Evolutionary conservation across 371 early-diverging fungal genomes (phyloP).

Genomic region (Zychaea mexicana): DNA sequence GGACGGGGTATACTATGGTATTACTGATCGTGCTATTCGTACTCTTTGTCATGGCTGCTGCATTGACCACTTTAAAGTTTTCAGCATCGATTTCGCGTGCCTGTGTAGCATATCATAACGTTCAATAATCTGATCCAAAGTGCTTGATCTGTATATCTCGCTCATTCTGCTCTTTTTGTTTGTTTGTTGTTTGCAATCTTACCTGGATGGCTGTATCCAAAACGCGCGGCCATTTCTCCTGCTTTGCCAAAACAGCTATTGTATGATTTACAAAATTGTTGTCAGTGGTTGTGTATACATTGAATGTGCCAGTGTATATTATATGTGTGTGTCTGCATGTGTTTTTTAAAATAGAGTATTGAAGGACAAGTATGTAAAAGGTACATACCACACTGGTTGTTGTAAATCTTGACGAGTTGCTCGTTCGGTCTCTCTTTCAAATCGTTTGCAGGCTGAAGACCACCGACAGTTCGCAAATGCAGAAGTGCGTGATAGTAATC

Average conservation of each 20-base stretch:
- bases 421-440: conserved; percentile 23
- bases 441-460: conserved; percentile 20
- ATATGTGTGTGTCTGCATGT: no score
- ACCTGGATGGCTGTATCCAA: conserved; percentile 35
- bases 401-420: conserved; percentile 45
- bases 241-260: conserved; percentile 38
- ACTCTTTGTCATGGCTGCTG: conserved; percentile 34
- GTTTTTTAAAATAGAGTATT: no score
- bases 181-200: background rate
- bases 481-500: conserved; percentile 41
- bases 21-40: conserved; percentile 29
- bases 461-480: conserved; percentile 42
- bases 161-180: no score
- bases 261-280: background rate
- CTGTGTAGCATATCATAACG: conserved; percentile 1
- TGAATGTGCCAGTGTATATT: no score
- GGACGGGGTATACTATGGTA: conserved; percentile 31
- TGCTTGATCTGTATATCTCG: no score
- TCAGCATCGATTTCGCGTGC: conserved; percentile 26
- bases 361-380: no score
- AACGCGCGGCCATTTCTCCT: conserved; percentile 45
- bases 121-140: background rate
- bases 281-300: no score
- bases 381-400: conserved; percentile 47
- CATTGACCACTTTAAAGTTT: conserved; percentile 32